Evolutionary conservation across 352 stramenopile species (phyloP), one percentile per base, ranked within the genome.

Genomic region (Phytophthora uliginosa): DNA sequence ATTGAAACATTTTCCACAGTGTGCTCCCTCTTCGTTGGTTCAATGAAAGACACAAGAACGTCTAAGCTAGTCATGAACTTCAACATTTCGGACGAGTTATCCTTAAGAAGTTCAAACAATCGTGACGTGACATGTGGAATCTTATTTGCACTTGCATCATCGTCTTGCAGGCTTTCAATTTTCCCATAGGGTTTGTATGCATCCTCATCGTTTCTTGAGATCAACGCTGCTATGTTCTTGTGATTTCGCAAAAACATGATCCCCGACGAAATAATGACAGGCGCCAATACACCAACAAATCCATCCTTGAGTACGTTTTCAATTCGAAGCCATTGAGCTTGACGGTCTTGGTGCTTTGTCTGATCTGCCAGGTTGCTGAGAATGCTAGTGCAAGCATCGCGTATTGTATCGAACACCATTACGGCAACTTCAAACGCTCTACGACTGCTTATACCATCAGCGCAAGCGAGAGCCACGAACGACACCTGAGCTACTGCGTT

Each of bases 1-100:
- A 86, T 82, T 18, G 78, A 73, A 2, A 92, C 71, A n/a, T 67
- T 84, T 62, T 87, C 79, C 13, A 91, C 63, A 8, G 45, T 48
- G 50, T 69, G 28, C 28, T 88, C 66, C 47, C 77, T 61, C 56
- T 74, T 62, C 9, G 58, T 51, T 9, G 73, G 63, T n/a, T 84
- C 65, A 63, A 93, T 40, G 47, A 68, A 63, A 1, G 31, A 54
- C 9, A 79, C 62, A 0, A 94, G 55, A 18, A 48, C 18, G 31
- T 80, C 59, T 53, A 95, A 59, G 28, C 62, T 73, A 17, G 69
- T 60, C 40, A 89, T 73, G 4, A 94, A 60, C 12, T 70, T 50
- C 24, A 74, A 40, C 28, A 92, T 33, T 33, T 71, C 74, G 0
- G 69, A 60, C 1, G 76, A 66, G 34, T 79, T 83, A 24, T 71